Evolutionary conservation across 306 rosid genomes (phyloP), one percentile per base, ranked within the genome.

Genomic region (Trifolium pratense): DNA sequence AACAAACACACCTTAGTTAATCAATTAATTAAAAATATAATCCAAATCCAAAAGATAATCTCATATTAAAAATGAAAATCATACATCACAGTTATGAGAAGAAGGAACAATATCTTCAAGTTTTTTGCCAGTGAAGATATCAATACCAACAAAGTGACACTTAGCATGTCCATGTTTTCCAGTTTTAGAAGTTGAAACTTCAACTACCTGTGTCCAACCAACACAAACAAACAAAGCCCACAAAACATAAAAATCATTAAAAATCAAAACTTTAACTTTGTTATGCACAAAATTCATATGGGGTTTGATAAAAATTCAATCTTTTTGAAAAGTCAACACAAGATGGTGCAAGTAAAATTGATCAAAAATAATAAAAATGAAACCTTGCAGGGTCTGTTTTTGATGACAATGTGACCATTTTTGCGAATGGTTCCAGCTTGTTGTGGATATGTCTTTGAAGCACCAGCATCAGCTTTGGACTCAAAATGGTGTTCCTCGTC

Each of bases 401-500:
- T 91, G 85, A 83, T 94, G 59, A 91, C 96, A 80, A 94, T 88
- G 89, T 93, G 86, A 83, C 97, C 98, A 68, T 80, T 94, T 83
- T 94, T 94, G 40, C 98, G 92, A 74, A 94, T 91, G 56, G 97
- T 91, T 1, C 98, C 98, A 26, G 98, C 98, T 79, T 94, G 98
- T 82, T 94, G 98, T 1, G 98, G 98, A 39, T 31, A 94, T 32
- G 98, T 94, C 82, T 94, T 94, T 26, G 98, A 94, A 53, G 98
- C 98, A 23, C 98, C 98, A 58, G 98, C 97, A 67, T 94, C 98
- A 48, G 89, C 97, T 85, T 93, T 94, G 7, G 97, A 84, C 88
- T 94, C 98, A 71, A 94, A 94, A 48, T 94, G 98, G 73, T 94
- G 98, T 82, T 94, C 98, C 81, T 94, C 98, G 92, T 94, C 98